Conservation (phyloP, 2,329 filamentous ascomycete genomes). For the Aspergillus persii region DNA sequence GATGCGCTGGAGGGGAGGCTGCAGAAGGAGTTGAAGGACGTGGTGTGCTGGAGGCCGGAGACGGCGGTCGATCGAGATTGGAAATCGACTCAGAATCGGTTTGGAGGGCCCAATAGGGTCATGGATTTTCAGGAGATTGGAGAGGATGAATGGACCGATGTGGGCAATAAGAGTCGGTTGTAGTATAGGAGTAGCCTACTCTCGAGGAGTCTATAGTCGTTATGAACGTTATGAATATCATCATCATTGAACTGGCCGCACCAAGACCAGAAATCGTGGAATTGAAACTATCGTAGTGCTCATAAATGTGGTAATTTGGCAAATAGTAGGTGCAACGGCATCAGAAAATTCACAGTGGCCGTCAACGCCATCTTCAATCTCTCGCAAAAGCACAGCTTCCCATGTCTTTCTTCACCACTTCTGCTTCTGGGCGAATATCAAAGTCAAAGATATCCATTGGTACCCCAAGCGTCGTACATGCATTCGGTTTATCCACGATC, state of each 20-base stretch:
- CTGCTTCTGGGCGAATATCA: constrained; percentile 70
- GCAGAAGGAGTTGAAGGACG: constrained; percentile 42
- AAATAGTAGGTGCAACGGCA: too few relatives aligned
- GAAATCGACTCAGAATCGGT: constrained; percentile 49
- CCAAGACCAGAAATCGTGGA: too few relatives aligned
- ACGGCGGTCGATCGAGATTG: constrained; percentile 47
- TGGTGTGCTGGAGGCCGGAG: constrained; percentile 54
- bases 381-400: constrained; percentile 66
- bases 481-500: constrained; percentile 87
- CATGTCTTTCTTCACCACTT: constrained; percentile 64
- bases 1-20: constrained; percentile 49
- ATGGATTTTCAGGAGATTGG: constrained; percentile 50
- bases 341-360: too few relatives aligned
- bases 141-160: constrained; percentile 38
- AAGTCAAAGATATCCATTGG: constrained; percentile 96
- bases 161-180: not conserved
- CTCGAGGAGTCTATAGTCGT: too few relatives aligned
- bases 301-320: too few relatives aligned
- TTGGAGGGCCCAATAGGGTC: constrained; percentile 47
- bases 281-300: too few relatives aligned
- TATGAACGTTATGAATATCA: too few relatives aligned
- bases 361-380: constrained; percentile 1
- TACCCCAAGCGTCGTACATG: constrained; percentile 81
- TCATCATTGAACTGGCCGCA: too few relatives aligned
- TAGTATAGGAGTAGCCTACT: too few relatives aligned